Percentiles rank a stretch among this genome's conserved stretches.
Evolutionary conservation across 768 basidiomycete genomes (phyloP).

Genomic region (Collybiopsis luxurians): DNA sequence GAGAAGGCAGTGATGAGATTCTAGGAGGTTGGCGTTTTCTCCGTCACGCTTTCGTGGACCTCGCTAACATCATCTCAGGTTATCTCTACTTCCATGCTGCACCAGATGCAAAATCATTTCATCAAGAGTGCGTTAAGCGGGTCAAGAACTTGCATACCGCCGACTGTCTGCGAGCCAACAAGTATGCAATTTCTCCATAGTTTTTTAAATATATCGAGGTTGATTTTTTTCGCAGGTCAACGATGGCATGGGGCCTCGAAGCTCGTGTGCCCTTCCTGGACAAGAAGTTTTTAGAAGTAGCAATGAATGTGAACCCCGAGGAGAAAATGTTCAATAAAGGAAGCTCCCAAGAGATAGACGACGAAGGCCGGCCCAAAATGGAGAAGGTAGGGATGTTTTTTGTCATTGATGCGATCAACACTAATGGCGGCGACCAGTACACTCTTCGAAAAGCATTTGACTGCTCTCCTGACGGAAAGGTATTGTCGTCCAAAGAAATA

Average conservation of each 20-base stretch:
- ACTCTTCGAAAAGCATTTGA: constrained; percentile 97
- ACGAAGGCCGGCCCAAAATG: constrained; percentile 88
- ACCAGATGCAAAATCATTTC: constrained; percentile 83
- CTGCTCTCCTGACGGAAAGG: constrained; percentile 74
- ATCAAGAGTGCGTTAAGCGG: constrained; percentile 91
- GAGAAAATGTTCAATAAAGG: constrained; percentile 91
- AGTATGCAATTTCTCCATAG: constrained; percentile 43
- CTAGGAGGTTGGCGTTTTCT: constrained; percentile 69
- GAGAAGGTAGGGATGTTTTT: constrained; percentile 72
- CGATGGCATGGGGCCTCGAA: constrained; percentile 99
- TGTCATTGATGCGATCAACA: constrained; percentile 10
- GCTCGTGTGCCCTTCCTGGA: constrained; percentile 99
- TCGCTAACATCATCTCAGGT: constrained; percentile 42
- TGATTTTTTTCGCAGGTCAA: constrained; percentile 55
- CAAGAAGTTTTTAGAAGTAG: constrained; percentile 90
- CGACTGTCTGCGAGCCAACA: constrained; percentile 98
- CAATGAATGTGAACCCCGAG: constrained; percentile 87
- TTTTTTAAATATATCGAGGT: background rate
- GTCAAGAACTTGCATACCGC: constrained; percentile 98
- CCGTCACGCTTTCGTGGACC: background rate
- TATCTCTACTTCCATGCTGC: constrained; percentile 99
- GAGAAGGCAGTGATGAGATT: constrained; percentile 97
- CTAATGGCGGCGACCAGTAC: constrained; percentile 53
- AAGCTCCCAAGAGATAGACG: constrained; percentile 65
- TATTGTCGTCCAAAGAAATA: constrained; percentile 22